Evolutionary conservation across 495 filamentous ascomycete genomes (phyloP), one percentile per base, ranked within the genome.

Genomic region (Coniosporium apollinis): DNA sequence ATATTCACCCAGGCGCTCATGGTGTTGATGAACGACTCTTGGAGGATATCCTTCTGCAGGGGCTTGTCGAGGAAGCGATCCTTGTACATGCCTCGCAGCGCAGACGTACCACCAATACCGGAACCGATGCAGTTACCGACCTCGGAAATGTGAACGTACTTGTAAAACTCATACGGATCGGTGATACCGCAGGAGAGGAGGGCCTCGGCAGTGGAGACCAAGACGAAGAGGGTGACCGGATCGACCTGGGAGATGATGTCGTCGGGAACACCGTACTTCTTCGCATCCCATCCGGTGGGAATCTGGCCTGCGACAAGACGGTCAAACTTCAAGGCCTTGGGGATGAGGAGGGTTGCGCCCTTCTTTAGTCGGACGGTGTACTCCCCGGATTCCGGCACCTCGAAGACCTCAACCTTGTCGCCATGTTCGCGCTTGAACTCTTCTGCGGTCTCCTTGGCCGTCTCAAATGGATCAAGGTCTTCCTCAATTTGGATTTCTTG

Each of bases 1-100:
- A 99, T 96, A 65, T 99, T 99, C 35, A 96, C 86, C 89, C 89
- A 99, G 4, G 89, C 89, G 42, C 81, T 76, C 89, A 99, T 99
- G 17, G 89, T 96, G 61, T 99, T 99, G 67, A 99, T 96, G 69
- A 99, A 99, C 3, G 89, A 96, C 58, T 99, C 89, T 52, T 99
- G 89, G 22, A 99, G 66, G 47, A 99, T 93, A 55, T 99, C 89
- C 61, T 96, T 99, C 57, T 99, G 89, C 15, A 96, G 66, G n/a
- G 89, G 89, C 60, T 85, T 89, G 62, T 97, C 89, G 33, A 93
- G 87, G 89, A 74, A 96, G 32, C 89, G 79, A 52, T 94, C 91
- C 62, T 87, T 92, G 65, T 96, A 94, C 89, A 99, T 96, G 39
- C 86, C 86, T 43, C 87, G 72, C 39, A 96, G 70, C 37, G 89